A percentile compares a stretch with the other conserved stretches of the same genome.
Evolutionary conservation across 176 grass and related monocot genomes (phyloP).

Genomic region (Phoenix roebelenii): DNA sequence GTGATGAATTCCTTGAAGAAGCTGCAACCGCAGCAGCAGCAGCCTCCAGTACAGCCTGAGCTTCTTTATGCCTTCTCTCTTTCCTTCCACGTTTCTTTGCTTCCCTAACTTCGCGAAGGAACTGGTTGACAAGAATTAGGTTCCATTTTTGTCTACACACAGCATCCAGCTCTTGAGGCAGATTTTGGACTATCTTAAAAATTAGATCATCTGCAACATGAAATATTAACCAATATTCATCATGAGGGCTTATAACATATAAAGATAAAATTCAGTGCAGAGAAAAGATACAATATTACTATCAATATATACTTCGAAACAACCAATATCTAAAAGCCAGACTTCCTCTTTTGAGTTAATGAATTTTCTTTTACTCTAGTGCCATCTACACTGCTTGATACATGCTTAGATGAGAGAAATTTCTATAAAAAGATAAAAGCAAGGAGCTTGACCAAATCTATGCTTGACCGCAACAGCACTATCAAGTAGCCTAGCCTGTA

Average conservation of each 20-base stretch:
- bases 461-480: slow-evolving; percentile 58
- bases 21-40: slow-evolving; percentile 67
- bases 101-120: slow-evolving; percentile 86
- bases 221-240: not conserved
- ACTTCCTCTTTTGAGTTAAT: too few relatives aligned
- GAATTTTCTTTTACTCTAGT: too few relatives aligned
- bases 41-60: slow-evolving; percentile 83
- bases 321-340: too few relatives aligned
- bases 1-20: slow-evolving; percentile 59
- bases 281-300: too few relatives aligned
- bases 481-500: slow-evolving; percentile 85
- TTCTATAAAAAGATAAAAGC: slow-evolving; percentile 3
- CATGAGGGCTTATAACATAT: too few relatives aligned
- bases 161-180: slow-evolving; percentile 56
- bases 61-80: slow-evolving; percentile 96
- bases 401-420: slow-evolving; percentile 11
- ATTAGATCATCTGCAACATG: slow-evolving; percentile 55
- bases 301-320: too few relatives aligned
- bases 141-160: slow-evolving; percentile 87
- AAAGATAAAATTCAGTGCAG: too few relatives aligned
- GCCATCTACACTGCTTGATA: not conserved
- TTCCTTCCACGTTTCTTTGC: slow-evolving; percentile 93
- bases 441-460: slow-evolving; percentile 44
- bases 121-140: slow-evolving; percentile 82
- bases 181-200: slow-evolving; percentile 57